These are phyloP conservation scores for Vigna mungo DNA, from an alignment of 306 rosid species.

Conservation along the genomic window DNA sequence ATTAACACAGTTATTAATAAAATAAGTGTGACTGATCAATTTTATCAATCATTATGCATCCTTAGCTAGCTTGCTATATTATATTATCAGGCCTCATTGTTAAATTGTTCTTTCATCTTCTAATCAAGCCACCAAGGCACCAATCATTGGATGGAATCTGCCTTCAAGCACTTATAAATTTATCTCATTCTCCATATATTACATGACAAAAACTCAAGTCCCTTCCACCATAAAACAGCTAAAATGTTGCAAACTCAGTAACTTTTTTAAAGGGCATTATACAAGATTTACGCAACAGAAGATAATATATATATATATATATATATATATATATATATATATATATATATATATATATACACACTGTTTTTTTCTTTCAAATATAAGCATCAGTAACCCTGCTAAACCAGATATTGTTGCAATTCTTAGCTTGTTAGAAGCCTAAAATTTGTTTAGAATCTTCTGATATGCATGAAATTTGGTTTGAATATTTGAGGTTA, in stretches of 20 bases:
- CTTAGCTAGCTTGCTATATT: not conserved
- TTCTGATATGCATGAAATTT: not conserved
- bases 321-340: not conserved
- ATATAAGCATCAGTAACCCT: not conserved
- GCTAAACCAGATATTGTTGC: not conserved
- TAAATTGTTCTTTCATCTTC: constrained; percentile 21
- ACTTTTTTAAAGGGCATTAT: not conserved
- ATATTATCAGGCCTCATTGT: not conserved
- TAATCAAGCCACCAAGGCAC: not conserved
- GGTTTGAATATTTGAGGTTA: constrained; percentile 18
- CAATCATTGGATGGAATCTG: constrained; percentile 5
- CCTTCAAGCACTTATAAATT: not conserved
- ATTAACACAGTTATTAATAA: no score
- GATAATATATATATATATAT: not conserved
- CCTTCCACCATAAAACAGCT: not conserved
- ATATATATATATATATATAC: not conserved
- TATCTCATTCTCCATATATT: not conserved
- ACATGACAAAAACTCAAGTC: not conserved
- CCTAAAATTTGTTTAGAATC: not conserved
- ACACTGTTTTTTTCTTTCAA: not conserved
- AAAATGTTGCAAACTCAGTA: not conserved
- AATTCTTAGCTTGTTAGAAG: not conserved
- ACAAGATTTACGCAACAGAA: not conserved
- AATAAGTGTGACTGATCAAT: not conserved
- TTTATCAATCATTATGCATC: not conserved